Evolutionary conservation across 257 asterid genomes (phyloP).

Genomic region (Nicotiana sylvestris): DNA sequence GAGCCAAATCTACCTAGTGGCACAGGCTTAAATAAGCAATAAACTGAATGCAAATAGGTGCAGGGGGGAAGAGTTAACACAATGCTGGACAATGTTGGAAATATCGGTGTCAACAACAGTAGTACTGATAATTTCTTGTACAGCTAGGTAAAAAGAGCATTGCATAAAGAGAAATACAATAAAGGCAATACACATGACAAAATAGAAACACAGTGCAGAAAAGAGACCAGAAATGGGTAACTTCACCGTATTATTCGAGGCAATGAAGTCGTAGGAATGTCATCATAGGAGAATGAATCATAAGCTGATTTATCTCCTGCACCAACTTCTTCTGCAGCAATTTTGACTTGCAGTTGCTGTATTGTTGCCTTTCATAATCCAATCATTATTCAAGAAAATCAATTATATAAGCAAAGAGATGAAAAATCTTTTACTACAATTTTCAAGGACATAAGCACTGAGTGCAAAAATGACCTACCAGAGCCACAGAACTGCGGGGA

Average conservation of each 20-base stretch:
- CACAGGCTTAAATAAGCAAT: not conserved
- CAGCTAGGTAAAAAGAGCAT: not conserved
- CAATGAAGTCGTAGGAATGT: slow-evolving; percentile 61
- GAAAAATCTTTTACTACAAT: not conserved
- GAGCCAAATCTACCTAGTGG: not conserved
- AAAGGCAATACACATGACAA: not conserved
- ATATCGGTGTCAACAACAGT: not conserved
- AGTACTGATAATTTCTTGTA: not conserved
- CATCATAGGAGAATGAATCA: slow-evolving; percentile 71
- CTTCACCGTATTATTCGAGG: slow-evolving; percentile 67
- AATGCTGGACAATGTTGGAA: not conserved
- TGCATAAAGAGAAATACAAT: not conserved
- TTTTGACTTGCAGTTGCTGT: slow-evolving; percentile 71
- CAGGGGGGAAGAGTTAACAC: not conserved
- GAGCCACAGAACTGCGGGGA: slow-evolving; percentile 40
- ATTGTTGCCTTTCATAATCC: slow-evolving; percentile 40
- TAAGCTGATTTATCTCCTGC: slow-evolving; percentile 72
- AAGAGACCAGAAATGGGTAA: not conserved
- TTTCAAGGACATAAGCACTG: not conserved
- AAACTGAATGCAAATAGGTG: not conserved
- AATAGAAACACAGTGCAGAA: not conserved
- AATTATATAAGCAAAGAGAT: slow-evolving; percentile 7
- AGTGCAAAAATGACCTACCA: slow-evolving; percentile 34
- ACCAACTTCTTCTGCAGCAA: slow-evolving; percentile 76
- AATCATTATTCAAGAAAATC: slow-evolving; percentile 20